Conservation (phyloP, 805 yeast genomes). For the Lipomyces lipofer region DNA sequence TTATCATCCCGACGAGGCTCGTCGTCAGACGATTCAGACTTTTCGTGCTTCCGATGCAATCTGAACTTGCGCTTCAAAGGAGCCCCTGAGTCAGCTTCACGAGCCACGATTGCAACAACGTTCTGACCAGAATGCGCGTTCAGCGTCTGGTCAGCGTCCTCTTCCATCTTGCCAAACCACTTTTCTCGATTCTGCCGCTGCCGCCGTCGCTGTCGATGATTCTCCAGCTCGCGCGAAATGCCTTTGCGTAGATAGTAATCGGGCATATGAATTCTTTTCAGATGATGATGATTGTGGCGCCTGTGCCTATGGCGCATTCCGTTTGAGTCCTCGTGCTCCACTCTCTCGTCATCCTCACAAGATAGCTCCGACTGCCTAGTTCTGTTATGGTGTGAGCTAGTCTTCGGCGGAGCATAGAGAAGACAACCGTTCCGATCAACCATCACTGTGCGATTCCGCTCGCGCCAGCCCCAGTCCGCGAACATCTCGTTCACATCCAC, state of each 20-base stretch:
- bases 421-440: slow-evolving; percentile 19
- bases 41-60: no score
- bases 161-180: neutral
- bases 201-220: neutral
- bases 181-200: neutral
- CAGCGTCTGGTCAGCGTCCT: neutral
- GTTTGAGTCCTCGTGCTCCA: neutral
- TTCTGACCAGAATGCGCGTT: neutral
- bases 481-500: slow-evolving; percentile 26
- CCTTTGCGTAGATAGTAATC: neutral
- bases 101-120: neutral
- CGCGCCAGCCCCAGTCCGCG: slow-evolving; percentile 31
- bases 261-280: neutral
- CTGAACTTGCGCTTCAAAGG: neutral
- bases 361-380: neutral
- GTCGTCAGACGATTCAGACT: no score
- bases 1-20: neutral
- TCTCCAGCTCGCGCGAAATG: neutral
- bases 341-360: no score
- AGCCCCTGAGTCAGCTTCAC: neutral
- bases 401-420: slow-evolving; percentile 8
- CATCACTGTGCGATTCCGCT: slow-evolving; percentile 23
- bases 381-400: neutral
- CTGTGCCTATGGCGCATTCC: neutral
- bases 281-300: neutral